Evolutionary conservation across 2,329 filamentous ascomycete species (phyloP), one percentile per base, ranked within the genome.

Genomic region (Aspergillus ibericus): DNA sequence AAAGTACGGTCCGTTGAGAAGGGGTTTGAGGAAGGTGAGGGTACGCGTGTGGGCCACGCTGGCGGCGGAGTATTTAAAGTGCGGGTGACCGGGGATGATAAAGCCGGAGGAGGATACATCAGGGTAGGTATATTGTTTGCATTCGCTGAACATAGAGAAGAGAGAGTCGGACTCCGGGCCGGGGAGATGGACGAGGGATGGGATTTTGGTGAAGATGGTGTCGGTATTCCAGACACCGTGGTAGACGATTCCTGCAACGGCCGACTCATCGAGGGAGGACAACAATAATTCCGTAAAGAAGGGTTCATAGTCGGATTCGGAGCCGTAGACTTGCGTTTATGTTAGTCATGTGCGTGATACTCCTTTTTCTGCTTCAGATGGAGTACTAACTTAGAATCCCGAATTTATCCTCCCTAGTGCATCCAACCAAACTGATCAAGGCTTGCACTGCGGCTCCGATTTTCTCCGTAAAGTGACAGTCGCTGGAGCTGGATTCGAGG

Each of bases 1-100:
- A 67, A 92, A 91, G 60, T 81, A 83, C 0, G 89, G 89, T 0
- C 89, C 90, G 0, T 77, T 77, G 2, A 89, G 75, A 1, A 82
- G 75, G 5, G 81, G 81, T 67, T 91, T 91, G 7, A 92, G 67
- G 62, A 90, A 90, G 0, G 80, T 75, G 2, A 91, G 74, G 55
- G 80, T 86, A 1, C 89, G 82, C 0, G 88, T 89, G 68, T 92
- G 89, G 0, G 86, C 81, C 0, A 91, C 77, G 0, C 82, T 79
- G 32, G 87, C 88, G 0, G 81, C 75, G 4, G 79, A 72, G 59
- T 82, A 79, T 58, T 82, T 75, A 72, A 85, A 88, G 58, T 80
- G 72, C 0, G 66, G 48, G 42, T 82, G 77, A 8, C 80, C 80
- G 0, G 85, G 85, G 0, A 83, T 74, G 16, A 80, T 76, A 63